Base-by-base conservation (phyloP, 495 filamentous ascomycete genomes). In the Bacidia gigantensis region DNA sequence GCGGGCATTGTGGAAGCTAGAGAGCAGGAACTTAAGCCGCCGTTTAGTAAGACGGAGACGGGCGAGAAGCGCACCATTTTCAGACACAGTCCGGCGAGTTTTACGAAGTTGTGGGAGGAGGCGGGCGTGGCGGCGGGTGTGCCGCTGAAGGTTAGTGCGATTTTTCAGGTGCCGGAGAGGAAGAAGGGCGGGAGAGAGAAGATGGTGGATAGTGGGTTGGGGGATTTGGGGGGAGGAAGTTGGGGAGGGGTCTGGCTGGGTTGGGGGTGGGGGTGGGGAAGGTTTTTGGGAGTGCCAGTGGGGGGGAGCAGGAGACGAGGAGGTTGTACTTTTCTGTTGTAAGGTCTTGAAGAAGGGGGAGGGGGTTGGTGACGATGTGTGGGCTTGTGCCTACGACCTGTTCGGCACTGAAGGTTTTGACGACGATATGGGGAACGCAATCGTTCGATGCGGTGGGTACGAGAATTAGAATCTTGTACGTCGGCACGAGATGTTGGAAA, bases 41-140 rank as follows among this genome's bases (percentile, higher is more conserved):
- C 59, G 0, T 61, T 61, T 18, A 54, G 54, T 20, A 54, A 54
- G 29, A 54, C 53, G 2, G 42, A 42, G 35, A 46, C 53, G 3
- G 57, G 59, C 9, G 40, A 54, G 38, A 56, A 46, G 11, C 39
- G 49, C 3, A 66, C 46, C 14, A 60, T 68, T 44, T 73, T 59
- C 55, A 58, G 65, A 48, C 72, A 76, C 46, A 66, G 69, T 53
- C 47, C 58, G 17, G 57, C 61, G 35, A 69, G 61, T 26, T 72
- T 75, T 35, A 56, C 61, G 23, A 58, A 61, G 40, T 58, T 75
- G 54, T 77, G 72, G 71, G 55, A 71, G 20, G 57, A 69, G 44
- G 68, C 72, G 17, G 72, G 71, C 10, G 54, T 61, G 11, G 62
- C 64, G 43, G 66, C 64, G 3, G 70, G 68, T 22, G 54, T 61